phyloP scores from a whole-genome alignment of 2,329 filamentous ascomycete genomes.

The Acrocalymma vagum region DNA sequence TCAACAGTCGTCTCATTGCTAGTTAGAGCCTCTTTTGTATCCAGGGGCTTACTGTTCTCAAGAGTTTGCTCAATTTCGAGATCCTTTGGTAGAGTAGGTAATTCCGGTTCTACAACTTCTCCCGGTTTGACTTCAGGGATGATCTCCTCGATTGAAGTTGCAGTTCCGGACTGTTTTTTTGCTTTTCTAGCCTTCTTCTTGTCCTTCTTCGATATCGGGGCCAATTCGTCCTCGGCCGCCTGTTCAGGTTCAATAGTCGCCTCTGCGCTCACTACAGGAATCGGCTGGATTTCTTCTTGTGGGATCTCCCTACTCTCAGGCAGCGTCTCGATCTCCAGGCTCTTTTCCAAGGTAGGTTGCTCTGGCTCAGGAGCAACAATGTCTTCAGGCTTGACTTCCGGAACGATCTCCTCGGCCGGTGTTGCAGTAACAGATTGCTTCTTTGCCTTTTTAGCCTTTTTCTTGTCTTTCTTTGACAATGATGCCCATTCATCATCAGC shows the following conservation, averaged over 20 bases:
- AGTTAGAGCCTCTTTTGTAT: too few species aligned
- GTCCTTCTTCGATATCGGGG: conserved; percentile 50
- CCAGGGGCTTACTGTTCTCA: too few species aligned
- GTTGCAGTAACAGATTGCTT: conserved; percentile 22
- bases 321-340: conserved; percentile 6
- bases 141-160: too few species aligned
- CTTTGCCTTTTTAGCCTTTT: conserved; percentile 37
- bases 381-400: conserved; percentile 4
- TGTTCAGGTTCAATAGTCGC: too few species aligned
- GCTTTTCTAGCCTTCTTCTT: conserved; percentile 52
- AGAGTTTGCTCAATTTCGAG: too few species aligned
- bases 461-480: conserved; percentile 17
- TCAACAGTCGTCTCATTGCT: too few species aligned
- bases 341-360: conserved; percentile 3
- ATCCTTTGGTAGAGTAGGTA: too few species aligned
- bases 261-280: too few species aligned
- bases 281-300: too few species aligned
- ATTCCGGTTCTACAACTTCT: too few species aligned
- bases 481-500: conserved; percentile 11
- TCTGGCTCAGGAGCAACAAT: conserved; percentile 2
- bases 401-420: conserved; percentile 9
- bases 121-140: too few species aligned
- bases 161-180: too few species aligned
- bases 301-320: conserved; percentile 1
- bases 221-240: conserved; percentile 1